Conservation (phyloP, 305 asterid genomes). For the Fraxinus baroniana region DNA sequence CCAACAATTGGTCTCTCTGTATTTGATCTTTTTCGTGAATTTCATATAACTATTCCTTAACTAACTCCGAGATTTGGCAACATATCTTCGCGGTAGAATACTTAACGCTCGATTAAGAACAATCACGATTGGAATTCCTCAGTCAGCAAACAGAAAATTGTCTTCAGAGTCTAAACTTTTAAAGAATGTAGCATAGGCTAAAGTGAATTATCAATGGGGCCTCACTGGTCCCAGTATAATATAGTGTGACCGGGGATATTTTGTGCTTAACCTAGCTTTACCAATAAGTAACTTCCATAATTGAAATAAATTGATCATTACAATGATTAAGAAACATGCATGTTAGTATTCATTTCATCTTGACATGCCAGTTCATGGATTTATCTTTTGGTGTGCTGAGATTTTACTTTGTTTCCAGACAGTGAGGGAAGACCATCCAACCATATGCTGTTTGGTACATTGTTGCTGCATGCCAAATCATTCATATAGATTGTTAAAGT, state of each 20-base stretch:
- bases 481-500: neutral
- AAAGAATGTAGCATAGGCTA: neutral
- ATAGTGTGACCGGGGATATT: neutral
- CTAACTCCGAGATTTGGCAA: neutral
- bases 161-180: neutral
- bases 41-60: neutral
- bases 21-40: neutral
- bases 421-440: neutral
- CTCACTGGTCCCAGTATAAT: neutral
- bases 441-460: neutral
- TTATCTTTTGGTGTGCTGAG: neutral
- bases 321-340: neutral
- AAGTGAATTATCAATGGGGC: neutral
- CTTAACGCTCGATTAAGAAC: neutral
- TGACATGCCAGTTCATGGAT: neutral
- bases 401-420: constrained; percentile 1
- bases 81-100: neutral
- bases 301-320: neutral
- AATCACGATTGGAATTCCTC: neutral
- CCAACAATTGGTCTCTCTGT: neutral
- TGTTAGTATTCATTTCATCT: neutral
- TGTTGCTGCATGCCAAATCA: neutral
- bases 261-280: neutral
- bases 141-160: neutral
- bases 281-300: neutral